Conservation (phyloP, 495 filamentous ascomycete genomes). For the Aspergillus kassunensis region DNA sequence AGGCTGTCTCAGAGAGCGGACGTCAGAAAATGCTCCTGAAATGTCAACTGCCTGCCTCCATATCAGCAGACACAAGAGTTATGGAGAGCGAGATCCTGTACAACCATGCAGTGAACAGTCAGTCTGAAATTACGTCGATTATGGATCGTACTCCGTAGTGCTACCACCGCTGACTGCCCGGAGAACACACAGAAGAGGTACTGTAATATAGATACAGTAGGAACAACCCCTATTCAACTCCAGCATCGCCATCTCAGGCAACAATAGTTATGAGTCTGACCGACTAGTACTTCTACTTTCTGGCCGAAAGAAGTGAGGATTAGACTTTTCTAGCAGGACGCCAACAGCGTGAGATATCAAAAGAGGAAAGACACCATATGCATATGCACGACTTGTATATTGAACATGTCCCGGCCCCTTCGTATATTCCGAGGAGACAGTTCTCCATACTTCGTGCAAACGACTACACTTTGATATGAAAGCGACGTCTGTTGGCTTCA, state of each 20-base stretch:
- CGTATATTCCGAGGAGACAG: neutral
- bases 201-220: neutral
- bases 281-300: neutral
- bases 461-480: no score
- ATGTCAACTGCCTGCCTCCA: no score
- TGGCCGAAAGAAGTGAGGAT: neutral
- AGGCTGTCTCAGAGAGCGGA: no score
- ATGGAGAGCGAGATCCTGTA: neutral
- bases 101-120: neutral
- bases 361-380: conserved; percentile 6
- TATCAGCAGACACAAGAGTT: neutral
- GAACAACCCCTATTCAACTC: conserved; percentile 3
- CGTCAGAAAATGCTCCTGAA: no score
- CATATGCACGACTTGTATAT: neutral
- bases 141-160: conserved; percentile 1
- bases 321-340: conserved; percentile 13
- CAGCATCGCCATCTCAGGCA: neutral
- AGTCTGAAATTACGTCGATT: neutral
- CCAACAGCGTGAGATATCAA: neutral
- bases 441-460: no score
- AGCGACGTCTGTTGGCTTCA: no score
- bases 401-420: neutral
- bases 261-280: neutral
- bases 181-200: neutral
- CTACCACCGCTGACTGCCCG: neutral